phyloP scores from a whole-genome alignment of 495 filamentous ascomycete genomes.

The Viridothelium virens region DNA sequence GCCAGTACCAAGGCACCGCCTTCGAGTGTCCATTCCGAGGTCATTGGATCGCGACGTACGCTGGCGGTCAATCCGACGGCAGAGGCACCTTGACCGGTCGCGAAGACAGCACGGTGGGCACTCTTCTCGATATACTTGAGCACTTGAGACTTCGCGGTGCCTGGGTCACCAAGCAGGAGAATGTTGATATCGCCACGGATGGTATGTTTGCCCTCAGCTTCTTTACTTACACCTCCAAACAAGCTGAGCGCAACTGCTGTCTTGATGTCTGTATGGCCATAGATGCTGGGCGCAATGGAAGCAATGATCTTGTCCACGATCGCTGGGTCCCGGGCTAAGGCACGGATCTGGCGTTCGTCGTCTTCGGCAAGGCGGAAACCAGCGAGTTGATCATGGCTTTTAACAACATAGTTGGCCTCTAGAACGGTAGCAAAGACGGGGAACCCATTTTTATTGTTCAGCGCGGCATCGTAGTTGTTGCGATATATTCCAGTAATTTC shows the following conservation, averaged over 20 bases:
- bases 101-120: slow-evolving; percentile 94
- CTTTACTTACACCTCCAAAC: slow-evolving; percentile 92
- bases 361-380: slow-evolving; percentile 94
- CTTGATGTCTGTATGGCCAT: slow-evolving; percentile 95
- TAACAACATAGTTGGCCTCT: slow-evolving; percentile 94
- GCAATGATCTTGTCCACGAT: slow-evolving; percentile 91
- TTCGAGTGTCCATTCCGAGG: slow-evolving; percentile 96
- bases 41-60: slow-evolving; percentile 92
- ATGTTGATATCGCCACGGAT: slow-evolving; percentile 99
- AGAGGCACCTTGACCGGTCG: slow-evolving; percentile 93
- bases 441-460: slow-evolving; percentile 99
- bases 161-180: slow-evolving; percentile 91
- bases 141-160: slow-evolving; percentile 96
- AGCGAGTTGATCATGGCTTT: slow-evolving; percentile 94
- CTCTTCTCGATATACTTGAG: slow-evolving; percentile 98
- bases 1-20: slow-evolving; percentile 93
- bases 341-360: slow-evolving; percentile 87
- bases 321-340: slow-evolving; percentile 76
- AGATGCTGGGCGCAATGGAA: slow-evolving; percentile 95
- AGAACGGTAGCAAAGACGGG: slow-evolving; percentile 97
- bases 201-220: slow-evolving; percentile 72
- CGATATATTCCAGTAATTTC: slow-evolving; percentile 96
- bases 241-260: slow-evolving; percentile 90
- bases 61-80: slow-evolving; percentile 97
- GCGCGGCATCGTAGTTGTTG: slow-evolving; percentile 94